Evolutionary conservation across 257 asterid genomes (phyloP).

Genomic region (Verbascum thapsus): DNA sequence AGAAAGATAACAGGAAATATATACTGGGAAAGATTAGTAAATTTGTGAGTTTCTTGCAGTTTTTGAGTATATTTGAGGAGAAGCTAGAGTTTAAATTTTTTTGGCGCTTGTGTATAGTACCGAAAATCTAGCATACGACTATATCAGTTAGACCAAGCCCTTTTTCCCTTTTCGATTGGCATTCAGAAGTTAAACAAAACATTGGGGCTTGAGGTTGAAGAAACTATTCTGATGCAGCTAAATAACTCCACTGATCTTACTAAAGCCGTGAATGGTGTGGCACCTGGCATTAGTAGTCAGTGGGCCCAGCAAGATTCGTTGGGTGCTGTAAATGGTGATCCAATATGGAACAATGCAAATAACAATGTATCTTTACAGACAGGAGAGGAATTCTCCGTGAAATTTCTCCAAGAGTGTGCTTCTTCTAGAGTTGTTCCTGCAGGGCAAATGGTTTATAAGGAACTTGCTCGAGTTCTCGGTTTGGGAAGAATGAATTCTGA

Average conservation of each 20-base stretch:
- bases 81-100: slow-evolving; percentile 18
- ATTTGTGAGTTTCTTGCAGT: slow-evolving; percentile 10
- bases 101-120: background rate
- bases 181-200: slow-evolving; percentile 6
- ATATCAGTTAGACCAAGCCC: background rate
- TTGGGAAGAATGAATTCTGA: slow-evolving; percentile 66
- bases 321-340: slow-evolving; percentile 33
- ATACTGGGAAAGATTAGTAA: slow-evolving; percentile 21
- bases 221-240: slow-evolving; percentile 37
- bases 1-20: background rate
- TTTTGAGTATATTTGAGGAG: slow-evolving; percentile 24
- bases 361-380: slow-evolving; percentile 52
- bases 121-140: slow-evolving; percentile 3
- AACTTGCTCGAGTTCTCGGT: slow-evolving; percentile 63
- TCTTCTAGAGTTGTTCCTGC: slow-evolving; percentile 43
- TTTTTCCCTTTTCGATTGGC: slow-evolving; percentile 15
- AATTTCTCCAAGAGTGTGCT: slow-evolving; percentile 54
- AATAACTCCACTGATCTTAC: slow-evolving; percentile 40
- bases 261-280: slow-evolving; percentile 41
- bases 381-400: slow-evolving; percentile 61
- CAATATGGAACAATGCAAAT: slow-evolving; percentile 34
- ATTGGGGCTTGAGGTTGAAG: slow-evolving; percentile 31
- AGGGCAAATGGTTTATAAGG: slow-evolving; percentile 55
- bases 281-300: slow-evolving; percentile 40
- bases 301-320: slow-evolving; percentile 43